Percentiles rank a stretch among this genome's conserved stretches.
phyloP scores from a whole-genome alignment of 1,139 yeast genomes.

The Schwanniomyces etchellsii region DNA sequence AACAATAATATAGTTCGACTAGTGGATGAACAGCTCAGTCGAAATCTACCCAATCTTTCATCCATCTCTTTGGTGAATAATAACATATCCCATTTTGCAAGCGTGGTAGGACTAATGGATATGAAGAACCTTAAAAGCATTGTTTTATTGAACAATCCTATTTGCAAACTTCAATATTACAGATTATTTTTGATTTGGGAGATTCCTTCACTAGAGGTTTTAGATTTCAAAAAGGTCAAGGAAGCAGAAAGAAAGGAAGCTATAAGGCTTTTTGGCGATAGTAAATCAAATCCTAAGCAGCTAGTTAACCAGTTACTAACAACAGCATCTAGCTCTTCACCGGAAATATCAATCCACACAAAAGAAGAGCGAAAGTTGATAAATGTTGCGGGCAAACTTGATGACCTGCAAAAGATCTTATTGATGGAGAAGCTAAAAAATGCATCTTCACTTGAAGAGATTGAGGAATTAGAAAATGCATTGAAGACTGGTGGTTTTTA shows the following conservation, averaged over 20 bases:
- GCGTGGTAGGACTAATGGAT: constrained; percentile 29
- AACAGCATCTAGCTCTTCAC: background rate
- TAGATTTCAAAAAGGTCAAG: constrained; percentile 65
- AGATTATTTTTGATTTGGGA: constrained; percentile 56
- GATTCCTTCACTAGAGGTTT: constrained; percentile 53
- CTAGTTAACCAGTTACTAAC: constrained; percentile 4
- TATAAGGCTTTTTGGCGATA: constrained; percentile 37
- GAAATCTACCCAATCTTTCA: constrained; percentile 37
- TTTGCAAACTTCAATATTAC: constrained; percentile 50
- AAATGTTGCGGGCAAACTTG: constrained; percentile 26
- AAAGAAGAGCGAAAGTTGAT: constrained; percentile 3
- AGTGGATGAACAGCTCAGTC: constrained; percentile 12
- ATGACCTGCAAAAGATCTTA: constrained; percentile 46
- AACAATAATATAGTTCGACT: constrained; percentile 48
- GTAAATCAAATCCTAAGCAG: constrained; percentile 4
- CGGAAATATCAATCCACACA: background rate
- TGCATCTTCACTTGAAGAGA: constrained; percentile 70
- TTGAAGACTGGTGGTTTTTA: constrained; percentile 28
- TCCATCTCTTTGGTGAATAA: constrained; percentile 53
- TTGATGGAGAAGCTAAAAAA: constrained; percentile 49
- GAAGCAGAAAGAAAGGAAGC: constrained; percentile 47
- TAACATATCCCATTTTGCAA: constrained; percentile 34
- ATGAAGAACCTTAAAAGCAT: constrained; percentile 41
- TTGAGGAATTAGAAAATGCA: constrained; percentile 60
- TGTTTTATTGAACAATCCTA: constrained; percentile 57